Evolutionary conservation across 768 basidiomycete genomes (phyloP).

Genomic region (Paxillus involutus): DNA sequence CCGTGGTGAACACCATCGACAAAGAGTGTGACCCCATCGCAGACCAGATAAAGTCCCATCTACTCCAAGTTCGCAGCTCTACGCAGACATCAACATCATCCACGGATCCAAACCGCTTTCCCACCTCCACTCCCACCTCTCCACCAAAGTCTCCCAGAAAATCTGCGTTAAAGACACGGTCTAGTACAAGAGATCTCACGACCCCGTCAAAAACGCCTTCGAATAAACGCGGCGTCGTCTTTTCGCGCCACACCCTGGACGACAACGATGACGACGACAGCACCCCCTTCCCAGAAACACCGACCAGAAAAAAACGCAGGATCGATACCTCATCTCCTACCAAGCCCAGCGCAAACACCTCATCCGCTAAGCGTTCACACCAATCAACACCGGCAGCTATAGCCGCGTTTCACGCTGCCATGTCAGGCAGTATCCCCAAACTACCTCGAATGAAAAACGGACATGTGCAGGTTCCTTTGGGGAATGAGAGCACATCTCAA

Average conservation of each 20-base stretch:
- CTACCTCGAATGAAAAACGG: not conserved
- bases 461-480: not conserved
- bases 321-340: slow-evolving; percentile 16
- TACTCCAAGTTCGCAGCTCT: slow-evolving; percentile 5
- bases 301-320: slow-evolving; percentile 40
- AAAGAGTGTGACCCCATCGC: slow-evolving; percentile 25
- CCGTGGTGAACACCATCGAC: slow-evolving; percentile 19
- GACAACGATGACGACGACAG: slow-evolving; percentile 25
- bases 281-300: slow-evolving; percentile 38
- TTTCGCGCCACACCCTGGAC: slow-evolving; percentile 10
- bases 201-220: slow-evolving; percentile 16
- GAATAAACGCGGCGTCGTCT: slow-evolving; percentile 33
- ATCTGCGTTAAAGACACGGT: slow-evolving; percentile 15
- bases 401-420: slow-evolving; percentile 19
- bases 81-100: not conserved
- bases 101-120: not conserved
- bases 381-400: not conserved
- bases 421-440: slow-evolving; percentile 11
- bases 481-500: not conserved
- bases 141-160: slow-evolving; percentile 21
- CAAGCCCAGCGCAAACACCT: slow-evolving; percentile 14
- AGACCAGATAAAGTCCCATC: slow-evolving; percentile 18
- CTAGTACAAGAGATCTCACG: not conserved
- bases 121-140: slow-evolving; percentile 3
- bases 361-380: slow-evolving; percentile 6